These are phyloP conservation scores for Arthrobotrys iridis DNA, from an alignment of 2,329 filamentous ascomycete genomes.

Conservation along the genomic window DNA sequence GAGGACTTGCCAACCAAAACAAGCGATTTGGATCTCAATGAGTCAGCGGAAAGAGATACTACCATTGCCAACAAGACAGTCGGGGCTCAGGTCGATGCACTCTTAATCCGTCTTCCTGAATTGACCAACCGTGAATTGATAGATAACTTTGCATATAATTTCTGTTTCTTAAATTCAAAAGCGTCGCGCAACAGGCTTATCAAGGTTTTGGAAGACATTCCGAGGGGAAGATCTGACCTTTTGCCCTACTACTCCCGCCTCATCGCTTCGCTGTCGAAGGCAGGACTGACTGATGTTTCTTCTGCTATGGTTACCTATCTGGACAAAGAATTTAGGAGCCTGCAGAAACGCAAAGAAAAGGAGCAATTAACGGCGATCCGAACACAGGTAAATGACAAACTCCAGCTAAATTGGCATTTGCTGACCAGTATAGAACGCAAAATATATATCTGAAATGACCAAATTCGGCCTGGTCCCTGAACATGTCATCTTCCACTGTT, in stretches of 20 bases:
- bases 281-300: conserved; percentile 86
- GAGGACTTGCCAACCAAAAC: conserved; percentile 72
- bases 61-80: conserved; percentile 97
- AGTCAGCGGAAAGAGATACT: conserved; percentile 87
- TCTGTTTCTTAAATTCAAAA: conserved; percentile 98
- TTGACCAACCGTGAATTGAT: conserved; percentile 90
- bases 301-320: conserved; percentile 91
- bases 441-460: conserved; percentile 96
- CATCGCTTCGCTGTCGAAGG: conserved; percentile 89
- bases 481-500: conserved; percentile 97
- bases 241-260: conserved; percentile 91
- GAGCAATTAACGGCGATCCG: conserved; percentile 74
- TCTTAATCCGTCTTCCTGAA: conserved; percentile 87
- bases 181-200: conserved; percentile 93
- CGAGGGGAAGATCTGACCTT: conserved; percentile 90
- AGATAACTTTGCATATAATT: conserved; percentile 92
- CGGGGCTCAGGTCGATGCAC: conserved; percentile 91
- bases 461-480: conserved; percentile 98
- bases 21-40: conserved; percentile 62
- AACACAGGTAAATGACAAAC: conserved; percentile 22
- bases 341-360: conserved; percentile 96
- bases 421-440: conserved; percentile 54
- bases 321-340: conserved; percentile 94
- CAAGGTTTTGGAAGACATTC: conserved; percentile 92
- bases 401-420: conserved; percentile 81